A percentile compares a stretch with the other conserved stretches of the same genome.
Evolutionary conservation across 495 filamentous ascomycete genomes (phyloP).

Genomic region (Astrocystis sublimbata): DNA sequence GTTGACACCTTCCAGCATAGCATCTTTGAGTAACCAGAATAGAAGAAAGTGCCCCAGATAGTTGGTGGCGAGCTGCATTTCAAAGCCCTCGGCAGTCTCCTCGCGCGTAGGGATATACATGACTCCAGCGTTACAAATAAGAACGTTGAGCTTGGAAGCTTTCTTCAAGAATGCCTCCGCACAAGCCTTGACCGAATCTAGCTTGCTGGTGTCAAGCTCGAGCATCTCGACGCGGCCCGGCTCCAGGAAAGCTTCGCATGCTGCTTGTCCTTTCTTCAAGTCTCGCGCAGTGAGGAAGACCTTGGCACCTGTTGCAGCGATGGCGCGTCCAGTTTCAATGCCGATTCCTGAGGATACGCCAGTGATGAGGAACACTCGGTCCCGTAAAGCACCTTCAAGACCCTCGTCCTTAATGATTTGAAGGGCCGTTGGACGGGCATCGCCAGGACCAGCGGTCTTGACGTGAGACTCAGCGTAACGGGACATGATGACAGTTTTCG

Average conservation of each 20-base stretch:
- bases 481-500: conserved; percentile 19
- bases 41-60: conserved; percentile 56
- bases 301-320: conserved; percentile 44
- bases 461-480: conserved; percentile 42
- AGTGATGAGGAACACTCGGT: conserved; percentile 43
- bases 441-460: conserved; percentile 38
- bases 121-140: conserved; percentile 29
- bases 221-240: conserved; percentile 29
- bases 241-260: conserved; percentile 28
- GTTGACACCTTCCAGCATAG: conserved; percentile 36
- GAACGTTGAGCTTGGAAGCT: conserved; percentile 3
- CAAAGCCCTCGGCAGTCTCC: conserved; percentile 49
- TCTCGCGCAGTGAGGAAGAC: conserved; percentile 44
- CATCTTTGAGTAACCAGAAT: conserved; percentile 49
- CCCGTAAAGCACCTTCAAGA: conserved; percentile 26
- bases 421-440: conserved; percentile 55
- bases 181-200: conserved; percentile 20
- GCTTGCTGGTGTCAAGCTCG: conserved; percentile 29
- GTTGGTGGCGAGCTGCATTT: conserved; percentile 54
- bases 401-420: conserved; percentile 53
- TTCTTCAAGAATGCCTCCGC: conserved; percentile 17
- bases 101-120: conserved; percentile 40
- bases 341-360: conserved; percentile 50
- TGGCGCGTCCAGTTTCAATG: conserved; percentile 50
- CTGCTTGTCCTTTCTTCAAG: conserved; percentile 36